Base-by-base conservation (phyloP, 2,329 filamentous ascomycete genomes). In the Trichophyton benhamiae region DNA sequence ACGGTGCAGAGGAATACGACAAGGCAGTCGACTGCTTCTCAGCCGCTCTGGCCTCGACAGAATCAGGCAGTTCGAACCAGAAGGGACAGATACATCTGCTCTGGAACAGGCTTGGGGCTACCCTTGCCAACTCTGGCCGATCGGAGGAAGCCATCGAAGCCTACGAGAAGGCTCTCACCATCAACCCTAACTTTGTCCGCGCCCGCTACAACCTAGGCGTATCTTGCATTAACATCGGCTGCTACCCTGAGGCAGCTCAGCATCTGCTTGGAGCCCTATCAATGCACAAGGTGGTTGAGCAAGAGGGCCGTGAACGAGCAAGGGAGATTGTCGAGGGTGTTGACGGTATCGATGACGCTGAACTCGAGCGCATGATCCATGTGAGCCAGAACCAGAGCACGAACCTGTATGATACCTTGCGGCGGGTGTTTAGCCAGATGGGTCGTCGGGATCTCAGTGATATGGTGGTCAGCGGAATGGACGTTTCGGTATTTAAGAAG, bases 1-100 rank as follows among this genome's bases (percentile, higher is more conserved):
- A 99, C 76, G 94, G 92, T 59, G 91, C 89, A 33, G 94, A 99
- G 75, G 92, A 97, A 72, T 97, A 96, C 78, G 89, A 94, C 72
- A 99, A 99, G 78, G 94, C 94, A 0, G 92, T 99, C 42, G 94
- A 99, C 78, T 99, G 95, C 79, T 99, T 99, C 82, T 88, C 87
- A 61, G 87, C 92, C 0, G 92, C 95, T 0, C 83, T 99, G 25
- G 88, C 89, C 63, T 89, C 85, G 25, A 90, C 89, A 0, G 91
- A 96, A 74, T 82, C 86, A 41, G 94, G 94, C 62, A 84, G 84
- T 7, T 87, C 86, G 63, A 97, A 96, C 76, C 86, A 89, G 65
- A 84, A 86, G 68, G 86, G 87, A 69, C 91, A 96, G 75, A 79
- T 96, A 0, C 94, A 97, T 71, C 83, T 99, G 20, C 85, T 99